Evolutionary conservation across 176 grass and related monocot genomes (phyloP), one percentile per base, ranked within the genome.

Genomic region (Zea luxurians): DNA sequence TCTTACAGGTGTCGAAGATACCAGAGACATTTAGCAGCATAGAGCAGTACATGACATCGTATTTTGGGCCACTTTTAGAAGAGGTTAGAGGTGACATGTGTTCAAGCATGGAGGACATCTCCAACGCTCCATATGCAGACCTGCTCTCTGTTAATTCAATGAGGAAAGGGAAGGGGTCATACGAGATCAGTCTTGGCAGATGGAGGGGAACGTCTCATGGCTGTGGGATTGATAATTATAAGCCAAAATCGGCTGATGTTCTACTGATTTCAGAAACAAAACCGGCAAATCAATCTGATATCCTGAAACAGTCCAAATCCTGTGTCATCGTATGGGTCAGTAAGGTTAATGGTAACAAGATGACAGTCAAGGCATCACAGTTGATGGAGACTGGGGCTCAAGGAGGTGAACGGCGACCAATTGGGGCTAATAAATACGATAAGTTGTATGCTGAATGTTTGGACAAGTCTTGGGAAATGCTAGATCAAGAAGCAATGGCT

Each of bases 11-110:
- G 20, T 34, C 61, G 0, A 90, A 79, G 83, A 87, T 87, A 69
- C 91, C 84, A 60, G 73, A 87, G 15, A 84, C 66, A 18, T 93
- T 93, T 77, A 81, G 35, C 60, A 79, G 68, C 70, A 84, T 78
- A 70, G 91, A 93, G 48, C 71, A 93, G 54, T 93, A 93, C 80
- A 74, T 87, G 76, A 90, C 84, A 12, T 90, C 91, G 5, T 93
- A 87, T 79, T 87, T 90, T 0, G 87, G 76, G 15, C 87, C 91
- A 66, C 87, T 93, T 87, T 69, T 93, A 59, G 91, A 90, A 83
- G 91, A 93, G 67, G 81, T 93, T 10, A 74, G 82, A 7, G 87
- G 67, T 43, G 91, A 93, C 69, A 87, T 93, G 62, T 70, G 37
- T 40, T 81, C 64, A 70, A 87, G 81, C 77, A 86, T 93, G 82